Conservation (phyloP, 352 stramenopile species). For the Phytopythium kandeliae region DNA sequence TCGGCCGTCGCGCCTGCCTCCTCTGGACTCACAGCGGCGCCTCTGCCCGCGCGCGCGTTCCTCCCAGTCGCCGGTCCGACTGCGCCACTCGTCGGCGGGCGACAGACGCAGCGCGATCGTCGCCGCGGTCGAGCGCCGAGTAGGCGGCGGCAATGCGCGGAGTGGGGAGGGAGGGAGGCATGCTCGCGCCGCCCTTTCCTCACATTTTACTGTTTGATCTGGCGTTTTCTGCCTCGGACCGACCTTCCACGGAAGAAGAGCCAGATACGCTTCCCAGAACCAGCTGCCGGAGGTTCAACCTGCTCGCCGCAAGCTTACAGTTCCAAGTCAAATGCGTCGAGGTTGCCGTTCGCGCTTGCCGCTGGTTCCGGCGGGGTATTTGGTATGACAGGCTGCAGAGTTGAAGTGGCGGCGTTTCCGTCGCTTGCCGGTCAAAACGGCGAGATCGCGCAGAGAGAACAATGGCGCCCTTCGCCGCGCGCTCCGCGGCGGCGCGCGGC, state of each 20-base stretch:
- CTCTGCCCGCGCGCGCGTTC: background rate
- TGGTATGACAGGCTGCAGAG: background rate
- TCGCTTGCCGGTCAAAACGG: background rate
- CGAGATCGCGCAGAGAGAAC: too few species aligned
- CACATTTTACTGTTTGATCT: background rate
- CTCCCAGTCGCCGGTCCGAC: too few species aligned
- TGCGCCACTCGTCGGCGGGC: too few species aligned
- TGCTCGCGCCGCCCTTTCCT: conserved; percentile 4
- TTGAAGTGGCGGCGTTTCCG: conserved; percentile 3
- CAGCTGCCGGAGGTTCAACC: background rate
- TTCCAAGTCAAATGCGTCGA: background rate
- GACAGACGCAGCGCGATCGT: too few species aligned
- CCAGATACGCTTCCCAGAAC: background rate
- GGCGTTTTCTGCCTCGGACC: background rate
- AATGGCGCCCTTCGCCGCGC: too few species aligned
- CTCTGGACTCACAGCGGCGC: background rate
- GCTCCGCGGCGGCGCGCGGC: too few species aligned
- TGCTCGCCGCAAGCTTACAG: background rate
- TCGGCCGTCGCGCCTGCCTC: background rate
- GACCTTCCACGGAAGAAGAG: conserved; percentile 6
- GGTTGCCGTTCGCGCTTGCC: background rate
- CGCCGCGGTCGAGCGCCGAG: too few species aligned
- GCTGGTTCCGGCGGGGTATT: background rate
- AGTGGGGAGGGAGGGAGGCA: too few species aligned
- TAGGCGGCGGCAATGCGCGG: background rate